Base-by-base conservation (phyloP, 139 green algal species). In the Chlorella vulgaris region DNA sequence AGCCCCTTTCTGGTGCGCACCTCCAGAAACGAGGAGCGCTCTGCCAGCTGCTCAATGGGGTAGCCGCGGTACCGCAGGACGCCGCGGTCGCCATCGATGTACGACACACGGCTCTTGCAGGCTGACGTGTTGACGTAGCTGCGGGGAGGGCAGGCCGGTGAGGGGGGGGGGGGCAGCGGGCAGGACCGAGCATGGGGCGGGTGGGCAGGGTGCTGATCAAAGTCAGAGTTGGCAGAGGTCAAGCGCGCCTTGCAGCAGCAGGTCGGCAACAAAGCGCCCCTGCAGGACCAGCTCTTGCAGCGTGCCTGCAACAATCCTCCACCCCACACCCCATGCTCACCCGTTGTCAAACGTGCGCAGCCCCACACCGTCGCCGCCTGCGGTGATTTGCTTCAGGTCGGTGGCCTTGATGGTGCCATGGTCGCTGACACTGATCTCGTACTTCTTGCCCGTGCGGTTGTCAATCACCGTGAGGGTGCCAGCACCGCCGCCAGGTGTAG, bases 81-180 rank as follows among this genome's bases (percentile, higher is more conserved):
- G 36, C 96, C 96, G 87, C 95, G 95, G 65, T 96, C 96, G 76
- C 96, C 96, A 80, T 99, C 96, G 74, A 99, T 99, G 92, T 92
- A 99, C 4, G 89, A 97, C 76, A 99, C 97, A 43, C 79, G 81
- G 33, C 89, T 96, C 62, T 93, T 93, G 69, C 96, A 94, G 13
- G 96, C 91, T 0, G 94, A 83, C 0, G 96, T 99, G 90, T 99
- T 99, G 13, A 96, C 93, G 89, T 98, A 99, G 15, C 96, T 97
- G 51, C 85, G 85, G 19, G 2, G 0, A 31, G 47, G 28, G 38
- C 8, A 0, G 42, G 43, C 19, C 29, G 28, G 39, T 15, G 13
- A 35, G 26, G 63, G 26, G 19, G 36, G 29, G 62, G 18, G 22
- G 15, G 55, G 21, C 8, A 15, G 4, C 68, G 60, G n/a, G 39